These are phyloP conservation scores for Rhizophora mangle DNA, from an alignment of 345 rosid genomes.

Conservation along the genomic window DNA sequence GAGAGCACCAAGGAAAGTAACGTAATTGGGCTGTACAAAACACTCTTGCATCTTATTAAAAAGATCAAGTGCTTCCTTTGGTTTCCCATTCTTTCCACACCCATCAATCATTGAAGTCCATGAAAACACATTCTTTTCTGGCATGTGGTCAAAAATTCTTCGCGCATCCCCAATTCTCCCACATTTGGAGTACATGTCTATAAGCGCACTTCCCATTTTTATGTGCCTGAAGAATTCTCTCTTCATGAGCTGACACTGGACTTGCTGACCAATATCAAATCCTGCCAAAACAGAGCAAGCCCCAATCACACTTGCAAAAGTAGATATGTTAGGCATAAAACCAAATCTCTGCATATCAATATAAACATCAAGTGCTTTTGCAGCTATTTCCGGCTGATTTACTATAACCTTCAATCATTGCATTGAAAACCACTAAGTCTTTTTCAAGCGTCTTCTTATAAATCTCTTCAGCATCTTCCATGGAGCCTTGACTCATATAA, in stretches of 20 bases:
- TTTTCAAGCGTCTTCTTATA: slow-evolving; percentile 48
- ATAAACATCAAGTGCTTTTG: slow-evolving; percentile 52
- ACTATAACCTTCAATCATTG: slow-evolving; percentile 94
- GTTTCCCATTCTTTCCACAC: slow-evolving; percentile 79
- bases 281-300: slow-evolving; percentile 70
- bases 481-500: slow-evolving; percentile 60
- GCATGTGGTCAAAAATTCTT: slow-evolving; percentile 58
- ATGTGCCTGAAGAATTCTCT: slow-evolving; percentile 42
- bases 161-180: slow-evolving; percentile 65
- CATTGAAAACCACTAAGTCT: slow-evolving; percentile 82
- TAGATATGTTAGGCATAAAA: slow-evolving; percentile 63
- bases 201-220: slow-evolving; percentile 80
- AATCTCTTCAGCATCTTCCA: slow-evolving; percentile 63
- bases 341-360: slow-evolving; percentile 57
- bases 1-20: slow-evolving; percentile 85
- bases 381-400: slow-evolving; percentile 50
- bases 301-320: slow-evolving; percentile 78
- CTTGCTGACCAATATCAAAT: slow-evolving; percentile 64
- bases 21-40: slow-evolving; percentile 54
- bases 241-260: slow-evolving; percentile 72
- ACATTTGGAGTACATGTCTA: slow-evolving; percentile 89
- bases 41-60: slow-evolving; percentile 52
- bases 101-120: slow-evolving; percentile 99
- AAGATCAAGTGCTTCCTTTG: slow-evolving; percentile 68
- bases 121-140: slow-evolving; percentile 67